Base-by-base conservation (phyloP, 805 yeast species). In the Zygosaccharomyces lentus region DNA sequence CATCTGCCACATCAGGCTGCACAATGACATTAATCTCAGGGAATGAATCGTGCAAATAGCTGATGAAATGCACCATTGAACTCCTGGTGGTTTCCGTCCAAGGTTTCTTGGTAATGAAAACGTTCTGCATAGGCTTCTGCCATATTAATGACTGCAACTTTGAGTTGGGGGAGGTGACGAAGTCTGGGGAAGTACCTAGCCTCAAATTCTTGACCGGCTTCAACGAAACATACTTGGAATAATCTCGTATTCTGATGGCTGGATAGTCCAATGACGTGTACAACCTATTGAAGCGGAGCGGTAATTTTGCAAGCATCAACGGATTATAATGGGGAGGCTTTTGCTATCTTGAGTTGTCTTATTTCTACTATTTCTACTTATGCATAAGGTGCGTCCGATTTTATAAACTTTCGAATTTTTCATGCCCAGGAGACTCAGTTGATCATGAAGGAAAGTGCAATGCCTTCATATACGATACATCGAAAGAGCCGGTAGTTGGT, bases 91-190 rank as follows among this genome's bases (percentile, higher is more conserved):
- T 67, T 1, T 68, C 63, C 41, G 87, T 78, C 82, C 86, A 80
- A 1, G 96, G 96, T 61, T 91, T 91, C 66, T 89, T 90, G 25
- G 87, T 87, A 13, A 91, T 71, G 45, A 84, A 75, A 8, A 91
- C 78, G 61, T 90, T 91, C 49, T 80, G 78, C 9, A 87, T 75
- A 1, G 87, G 85, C 12, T 68, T 62, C n/a, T 76, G 72, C 96
- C 96, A 88, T 9, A 77, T 66, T 36, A 89, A 60, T 23, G 77
- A 73, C 53, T 78, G 80, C 38, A 84, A 71, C 55, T 81, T 81
- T 7, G 86, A 79, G 52, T 77, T 76, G 6, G 83, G 74, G 9
- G 78, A 68, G 2, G 73, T 67, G 32, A 75, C 73, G 58, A 73
- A 82, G 35, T 77, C 78, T 2, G 88, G 86, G 2, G 57, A 54